These are phyloP conservation scores for Parsonsia alboflavescens DNA, from an alignment of 257 asterid species.

Conservation along the genomic window DNA sequence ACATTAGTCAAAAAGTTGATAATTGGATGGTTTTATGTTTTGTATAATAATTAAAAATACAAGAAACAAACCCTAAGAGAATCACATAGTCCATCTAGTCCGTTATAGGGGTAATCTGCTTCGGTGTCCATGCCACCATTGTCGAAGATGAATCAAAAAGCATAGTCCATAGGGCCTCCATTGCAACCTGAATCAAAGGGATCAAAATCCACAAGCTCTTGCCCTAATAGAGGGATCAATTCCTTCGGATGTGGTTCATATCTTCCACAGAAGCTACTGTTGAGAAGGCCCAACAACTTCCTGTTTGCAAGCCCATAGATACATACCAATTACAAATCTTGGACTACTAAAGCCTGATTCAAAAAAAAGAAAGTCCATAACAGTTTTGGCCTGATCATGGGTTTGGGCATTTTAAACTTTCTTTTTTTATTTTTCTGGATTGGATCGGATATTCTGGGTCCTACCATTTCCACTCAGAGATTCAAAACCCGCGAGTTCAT, in stretches of 20 bases:
- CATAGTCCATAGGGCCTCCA: conserved; percentile 84
- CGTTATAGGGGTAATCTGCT: conserved; percentile 66
- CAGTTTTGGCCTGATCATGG: too few species aligned
- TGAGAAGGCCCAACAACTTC: conserved; percentile 88
- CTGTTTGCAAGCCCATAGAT: conserved; percentile 20
- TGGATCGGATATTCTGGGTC: background rate
- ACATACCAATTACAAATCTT: background rate
- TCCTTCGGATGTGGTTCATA: conserved; percentile 51
- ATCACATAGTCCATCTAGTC: conserved; percentile 55
- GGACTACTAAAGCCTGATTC: background rate
- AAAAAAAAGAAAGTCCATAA: background rate
- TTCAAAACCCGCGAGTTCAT: background rate
- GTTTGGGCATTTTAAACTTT: too few species aligned
- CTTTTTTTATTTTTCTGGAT: background rate
- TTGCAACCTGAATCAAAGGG: conserved; percentile 52
- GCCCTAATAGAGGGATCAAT: conserved; percentile 54
- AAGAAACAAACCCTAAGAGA: conserved; percentile 38
- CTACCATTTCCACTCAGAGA: background rate
- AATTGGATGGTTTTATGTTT: too few species aligned
- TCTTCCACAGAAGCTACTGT: conserved; percentile 67
- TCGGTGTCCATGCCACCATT: conserved; percentile 83
- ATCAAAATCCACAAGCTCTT: conserved; percentile 76
- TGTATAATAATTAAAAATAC: background rate
- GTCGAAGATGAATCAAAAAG: conserved; percentile 56
- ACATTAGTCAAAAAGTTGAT: background rate